Conservation (phyloP, 2,329 filamentous ascomycete genomes). For the Xylogone sp. region DNA sequence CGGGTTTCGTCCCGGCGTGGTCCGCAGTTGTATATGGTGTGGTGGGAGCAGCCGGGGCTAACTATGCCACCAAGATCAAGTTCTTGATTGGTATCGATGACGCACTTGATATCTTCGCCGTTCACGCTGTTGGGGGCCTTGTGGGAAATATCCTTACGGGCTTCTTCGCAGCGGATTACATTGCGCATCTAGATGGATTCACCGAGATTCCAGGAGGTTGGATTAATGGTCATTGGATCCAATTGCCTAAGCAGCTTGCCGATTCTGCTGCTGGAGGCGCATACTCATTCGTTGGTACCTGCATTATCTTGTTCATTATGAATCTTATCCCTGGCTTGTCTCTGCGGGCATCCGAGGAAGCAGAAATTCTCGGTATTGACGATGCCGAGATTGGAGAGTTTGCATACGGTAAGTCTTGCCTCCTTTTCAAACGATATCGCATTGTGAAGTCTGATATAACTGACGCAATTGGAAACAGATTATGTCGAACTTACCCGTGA, state of each 20-base stretch:
- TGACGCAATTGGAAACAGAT: constrained; percentile 38
- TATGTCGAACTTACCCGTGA: constrained; percentile 74
- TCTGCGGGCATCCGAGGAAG: constrained; percentile 71
- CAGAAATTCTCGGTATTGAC: constrained; percentile 81
- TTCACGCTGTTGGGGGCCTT: constrained; percentile 73
- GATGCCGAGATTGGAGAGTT: constrained; percentile 91
- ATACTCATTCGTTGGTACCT: constrained; percentile 77
- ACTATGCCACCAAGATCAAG: constrained; percentile 90
- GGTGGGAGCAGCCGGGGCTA: constrained; percentile 72
- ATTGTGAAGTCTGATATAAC: not conserved
- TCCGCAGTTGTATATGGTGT: constrained; percentile 76
- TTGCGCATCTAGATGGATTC: constrained; percentile 73
- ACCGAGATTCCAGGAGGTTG: constrained; percentile 70
- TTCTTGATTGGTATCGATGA: constrained; percentile 79
- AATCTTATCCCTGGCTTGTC: constrained; percentile 74
- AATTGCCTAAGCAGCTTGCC: constrained; percentile 79
- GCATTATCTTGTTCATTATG: constrained; percentile 74
- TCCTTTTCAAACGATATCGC: not conserved
- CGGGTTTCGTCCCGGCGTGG: constrained; percentile 81
- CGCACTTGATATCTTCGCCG: constrained; percentile 83
- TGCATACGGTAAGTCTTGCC: constrained; percentile 75
- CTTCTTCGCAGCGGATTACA: constrained; percentile 81
- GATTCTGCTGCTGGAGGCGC: constrained; percentile 72
- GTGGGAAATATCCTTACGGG: constrained; percentile 77
- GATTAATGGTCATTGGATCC: constrained; percentile 80